Evolutionary conservation across 192 early-diverging fungal species (phyloP).

Genomic region (Coemansia sp.): DNA sequence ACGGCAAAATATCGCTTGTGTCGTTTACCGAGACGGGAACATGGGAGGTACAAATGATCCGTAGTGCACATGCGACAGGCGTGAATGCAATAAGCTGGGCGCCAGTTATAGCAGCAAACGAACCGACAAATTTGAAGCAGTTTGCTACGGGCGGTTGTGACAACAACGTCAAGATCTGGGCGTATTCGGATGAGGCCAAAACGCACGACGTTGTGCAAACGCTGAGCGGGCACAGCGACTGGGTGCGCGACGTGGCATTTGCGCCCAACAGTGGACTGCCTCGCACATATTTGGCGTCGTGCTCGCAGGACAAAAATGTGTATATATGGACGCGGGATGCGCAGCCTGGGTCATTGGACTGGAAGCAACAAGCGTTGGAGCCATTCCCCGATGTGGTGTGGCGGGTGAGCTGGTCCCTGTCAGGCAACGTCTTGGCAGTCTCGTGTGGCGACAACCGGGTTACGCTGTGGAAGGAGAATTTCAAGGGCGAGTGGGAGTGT

Average conservation of each 20-base stretch:
- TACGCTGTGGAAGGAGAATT: slow-evolving; percentile 94
- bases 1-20: slow-evolving; percentile 88
- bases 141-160: slow-evolving; percentile 95
- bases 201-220: slow-evolving; percentile 75
- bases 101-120: slow-evolving; percentile 72
- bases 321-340: slow-evolving; percentile 91
- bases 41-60: slow-evolving; percentile 71
- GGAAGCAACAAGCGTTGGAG: slow-evolving; percentile 76
- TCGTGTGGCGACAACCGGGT: slow-evolving; percentile 89
- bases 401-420: slow-evolving; percentile 95
- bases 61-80: slow-evolving; percentile 89
- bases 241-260: slow-evolving; percentile 97
- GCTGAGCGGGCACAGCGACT: slow-evolving; percentile 90
- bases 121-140: slow-evolving; percentile 61
- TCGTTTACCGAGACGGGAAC: slow-evolving; percentile 88
- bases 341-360: slow-evolving; percentile 53
- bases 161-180: slow-evolving; percentile 94
- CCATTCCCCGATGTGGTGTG: slow-evolving; percentile 96
- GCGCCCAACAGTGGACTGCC: slow-evolving; percentile 93
- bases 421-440: slow-evolving; percentile 96
- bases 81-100: slow-evolving; percentile 95
- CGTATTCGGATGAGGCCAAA: slow-evolving; percentile 68
- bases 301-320: slow-evolving; percentile 97
- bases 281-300: slow-evolving; percentile 84
- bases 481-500: slow-evolving; percentile 86